Base-by-base conservation (phyloP, 495 filamentous ascomycete species). In the Penicillium atrosanguineum region DNA sequence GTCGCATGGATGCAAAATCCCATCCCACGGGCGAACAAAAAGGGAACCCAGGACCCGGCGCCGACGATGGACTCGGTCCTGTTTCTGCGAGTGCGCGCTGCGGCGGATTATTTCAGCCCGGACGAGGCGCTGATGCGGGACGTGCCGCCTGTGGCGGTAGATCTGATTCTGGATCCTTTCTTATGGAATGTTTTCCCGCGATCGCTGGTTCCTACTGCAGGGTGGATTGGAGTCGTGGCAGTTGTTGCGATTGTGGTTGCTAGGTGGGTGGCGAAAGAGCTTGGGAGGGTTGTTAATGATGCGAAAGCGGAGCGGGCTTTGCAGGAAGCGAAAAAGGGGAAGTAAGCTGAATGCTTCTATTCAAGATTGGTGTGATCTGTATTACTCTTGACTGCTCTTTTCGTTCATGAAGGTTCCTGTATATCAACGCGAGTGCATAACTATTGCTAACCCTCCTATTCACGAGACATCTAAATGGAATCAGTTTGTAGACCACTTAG, bases 101-200 rank as follows among this genome's bases (percentile, higher is more conserved):
- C 85, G 11, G 90, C 94, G 48, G 90, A 91, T 52, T 98, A 91
- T 74, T 95, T 85, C 69, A 87, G 88, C 16, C 69, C 78, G 31
- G 81, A 97, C 56, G 63, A 74, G 42, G 79, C 80, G 2, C 76
- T 96, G 57, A 97, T 97, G 93, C 65, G 73, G 44, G 59, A 82
- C 57, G 87, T 90, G 11, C 87, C 88, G 3, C 78, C 83, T 1
- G 90, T 97, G 19, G 69, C 78, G 48, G 89, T 87, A 18, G 92
- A 98, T 68, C 79, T 98, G 47, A 82, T 97, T 65, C 82, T 98
- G 21, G 94, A 98, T 72, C 90, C 91, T 19, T 97, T 83, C 56
- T 41, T 91, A 36, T 70, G 83, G 57, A 89, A 90, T 69, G 59
- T 88, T 7, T 76, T 93, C 53, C 89, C 89, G 9, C 73, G 77